Conservation (phyloP, 345 rosid species). For the Eucalyptus tenuipes region DNA sequence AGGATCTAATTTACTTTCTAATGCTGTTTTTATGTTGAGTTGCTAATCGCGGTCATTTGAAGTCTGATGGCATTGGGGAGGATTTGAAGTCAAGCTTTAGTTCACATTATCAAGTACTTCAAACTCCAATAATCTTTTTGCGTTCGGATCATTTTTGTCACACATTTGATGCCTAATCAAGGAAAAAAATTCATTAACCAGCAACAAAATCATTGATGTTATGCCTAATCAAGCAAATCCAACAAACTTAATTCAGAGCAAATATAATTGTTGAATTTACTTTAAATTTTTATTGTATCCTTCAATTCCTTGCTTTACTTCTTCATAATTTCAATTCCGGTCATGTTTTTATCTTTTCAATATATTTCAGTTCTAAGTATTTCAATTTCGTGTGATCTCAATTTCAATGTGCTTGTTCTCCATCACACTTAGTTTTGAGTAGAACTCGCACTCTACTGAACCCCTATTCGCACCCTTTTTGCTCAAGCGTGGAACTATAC, state of each 20-base stretch:
- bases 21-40: neutral
- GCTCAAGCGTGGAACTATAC: neutral
- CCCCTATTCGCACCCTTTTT: accelerated
- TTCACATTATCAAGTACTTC: neutral
- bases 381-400: neutral
- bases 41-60: neutral
- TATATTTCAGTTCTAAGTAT: too few relatives aligned
- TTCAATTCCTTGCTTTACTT: neutral
- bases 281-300: neutral
- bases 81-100: neutral
- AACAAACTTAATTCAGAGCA: neutral
- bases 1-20: neutral
- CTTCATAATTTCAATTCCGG: neutral
- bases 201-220: neutral
- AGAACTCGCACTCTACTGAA: neutral
- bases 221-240: neutral
- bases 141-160: too few relatives aligned
- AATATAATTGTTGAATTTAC: neutral
- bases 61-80: neutral
- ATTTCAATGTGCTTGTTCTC: neutral
- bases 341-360: neutral
- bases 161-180: neutral
- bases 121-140: neutral
- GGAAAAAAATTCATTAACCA: neutral
- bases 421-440: neutral